A percentile compares a stretch with the other conserved stretches of the same genome.
phyloP scores from a whole-genome alignment of 2,329 filamentous ascomycete species.

The Aureobasidium namibiae region DNA sequence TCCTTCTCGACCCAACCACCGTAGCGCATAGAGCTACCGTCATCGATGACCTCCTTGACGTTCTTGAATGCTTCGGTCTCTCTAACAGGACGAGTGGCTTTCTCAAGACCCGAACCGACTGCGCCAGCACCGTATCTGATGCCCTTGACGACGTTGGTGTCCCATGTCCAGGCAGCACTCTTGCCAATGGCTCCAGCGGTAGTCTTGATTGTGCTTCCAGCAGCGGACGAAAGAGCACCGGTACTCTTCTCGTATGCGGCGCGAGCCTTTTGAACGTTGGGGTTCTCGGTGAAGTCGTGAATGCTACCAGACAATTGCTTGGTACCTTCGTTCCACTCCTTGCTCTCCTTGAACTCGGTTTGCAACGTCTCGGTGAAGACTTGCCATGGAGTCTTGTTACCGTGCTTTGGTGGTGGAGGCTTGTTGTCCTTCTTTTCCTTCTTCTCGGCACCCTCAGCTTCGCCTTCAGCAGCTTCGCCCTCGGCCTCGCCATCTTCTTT shows the following conservation, averaged over 20 bases:
- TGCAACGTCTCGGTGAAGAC: constrained; percentile 97
- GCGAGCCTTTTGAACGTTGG: constrained; percentile 76
- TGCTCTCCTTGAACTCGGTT: constrained; percentile 88
- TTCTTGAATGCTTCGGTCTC: constrained; percentile 90
- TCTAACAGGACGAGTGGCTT: constrained; percentile 86
- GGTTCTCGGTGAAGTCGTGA: constrained; percentile 87
- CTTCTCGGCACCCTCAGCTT: constrained; percentile 38
- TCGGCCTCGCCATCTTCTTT: constrained; percentile 25
- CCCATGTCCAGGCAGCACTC: constrained; percentile 93
- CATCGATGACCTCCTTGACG: constrained; percentile 92
- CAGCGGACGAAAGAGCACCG: constrained; percentile 70
- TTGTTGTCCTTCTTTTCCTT: constrained; percentile 59
- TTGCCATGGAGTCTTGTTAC: constrained; percentile 97
- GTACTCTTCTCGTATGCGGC: constrained; percentile 83
- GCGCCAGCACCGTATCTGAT: constrained; percentile 77
- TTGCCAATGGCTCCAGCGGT: constrained; percentile 84
- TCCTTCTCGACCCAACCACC: constrained; percentile 97
- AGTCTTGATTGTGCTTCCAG: constrained; percentile 70
- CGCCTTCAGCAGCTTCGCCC: constrained; percentile 35
- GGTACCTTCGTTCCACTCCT: constrained; percentile 98
- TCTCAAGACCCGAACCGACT: constrained; percentile 81
- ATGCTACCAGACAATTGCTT: constrained; percentile 86
- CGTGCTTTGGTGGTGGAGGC: constrained; percentile 88
- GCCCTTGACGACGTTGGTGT: constrained; percentile 86
- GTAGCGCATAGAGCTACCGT: constrained; percentile 91